phyloP scores from a whole-genome alignment of 495 filamentous ascomycete species.

The Podospora pseudocomata region DNA sequence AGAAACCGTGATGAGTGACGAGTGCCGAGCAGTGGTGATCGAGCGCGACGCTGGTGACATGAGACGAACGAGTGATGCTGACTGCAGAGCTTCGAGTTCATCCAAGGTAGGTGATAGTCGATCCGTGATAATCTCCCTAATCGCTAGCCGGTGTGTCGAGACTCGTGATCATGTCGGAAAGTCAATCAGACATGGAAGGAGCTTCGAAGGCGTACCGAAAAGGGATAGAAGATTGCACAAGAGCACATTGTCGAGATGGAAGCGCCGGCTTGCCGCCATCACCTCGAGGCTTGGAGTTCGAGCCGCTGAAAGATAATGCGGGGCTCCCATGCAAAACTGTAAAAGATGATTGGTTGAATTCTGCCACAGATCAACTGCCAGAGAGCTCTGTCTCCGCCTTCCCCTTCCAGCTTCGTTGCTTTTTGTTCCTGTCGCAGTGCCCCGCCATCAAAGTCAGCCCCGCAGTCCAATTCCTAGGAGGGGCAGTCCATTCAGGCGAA shows the following conservation, averaged over 20 bases:
- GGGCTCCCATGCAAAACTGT: background rate
- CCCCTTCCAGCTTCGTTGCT: background rate
- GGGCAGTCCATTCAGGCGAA: conserved; percentile 17
- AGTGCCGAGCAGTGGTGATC: no score
- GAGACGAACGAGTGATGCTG: background rate
- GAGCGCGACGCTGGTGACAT: background rate
- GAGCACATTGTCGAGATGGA: background rate
- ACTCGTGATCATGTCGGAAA: background rate
- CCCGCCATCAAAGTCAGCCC: conserved; percentile 22
- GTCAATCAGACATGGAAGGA: background rate
- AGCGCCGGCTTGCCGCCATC: conserved; percentile 2
- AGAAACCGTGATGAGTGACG: background rate
- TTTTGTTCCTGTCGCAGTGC: conserved; percentile 12
- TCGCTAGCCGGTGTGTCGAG: background rate
- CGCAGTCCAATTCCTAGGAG: conserved; percentile 22
- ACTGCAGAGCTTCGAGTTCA: background rate
- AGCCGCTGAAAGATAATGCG: background rate
- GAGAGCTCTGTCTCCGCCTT: conserved; percentile 8
- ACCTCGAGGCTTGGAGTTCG: background rate
- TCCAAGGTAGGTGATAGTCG: background rate
- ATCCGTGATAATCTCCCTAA: background rate
- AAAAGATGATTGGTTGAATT: background rate
- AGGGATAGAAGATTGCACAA: background rate
- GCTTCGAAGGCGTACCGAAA: background rate
- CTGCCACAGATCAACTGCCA: background rate